Evolutionary conservation across 805 yeast species (phyloP), one percentile per base, ranked within the genome.

Genomic region (Kodamaea kaohsiungensis): DNA sequence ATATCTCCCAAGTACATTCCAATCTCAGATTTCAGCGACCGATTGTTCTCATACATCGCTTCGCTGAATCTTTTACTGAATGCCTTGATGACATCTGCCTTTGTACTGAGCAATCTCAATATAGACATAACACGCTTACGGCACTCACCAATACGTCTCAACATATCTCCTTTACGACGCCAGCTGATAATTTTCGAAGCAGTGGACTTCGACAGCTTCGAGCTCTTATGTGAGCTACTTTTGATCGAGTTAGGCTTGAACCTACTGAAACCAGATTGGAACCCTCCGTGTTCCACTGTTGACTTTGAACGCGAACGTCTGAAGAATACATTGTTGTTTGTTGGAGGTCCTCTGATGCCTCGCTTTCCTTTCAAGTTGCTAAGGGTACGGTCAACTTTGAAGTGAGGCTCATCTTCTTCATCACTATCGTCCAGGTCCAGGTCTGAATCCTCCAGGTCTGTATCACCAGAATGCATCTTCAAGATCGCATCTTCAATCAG

Each of bases 51-150:
- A 43, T 55, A 46, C 22, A 57, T 51, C 1, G 59, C 90, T 61
- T 91, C 97, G 59, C 85, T 87, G 66, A 95, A 91, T 56, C 98
- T 76, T 67, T 95, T 95, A 48, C 96, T 87, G 66, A 95, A 91
- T 0, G 97, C 98, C 65, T 89, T 90, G 60, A 95, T 90, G n/a
- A 95, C 99, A 71, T 95, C 99, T 0, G 98, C 98, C 71, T 95
- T 95, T 49, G 91, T 86, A 2, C 97, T 96, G 53, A 95, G 70
- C 47, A 95, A 77, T 51, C 98, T 75, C 57, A 91, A 75, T 25
- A 95, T 80, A 15, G 95, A 85, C 98, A 93, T 93, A 1, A 95
- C 98, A 43, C 96, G 77, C 66, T 91, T 91, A 56, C 99, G 86
- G 59, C 97, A 88, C 66, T 92, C 98, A 40, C 98, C 99, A 58